Evolutionary conservation across 2,329 filamentous ascomycete genomes (phyloP).

Genomic region (Aaosphaeria pasadenensis): DNA sequence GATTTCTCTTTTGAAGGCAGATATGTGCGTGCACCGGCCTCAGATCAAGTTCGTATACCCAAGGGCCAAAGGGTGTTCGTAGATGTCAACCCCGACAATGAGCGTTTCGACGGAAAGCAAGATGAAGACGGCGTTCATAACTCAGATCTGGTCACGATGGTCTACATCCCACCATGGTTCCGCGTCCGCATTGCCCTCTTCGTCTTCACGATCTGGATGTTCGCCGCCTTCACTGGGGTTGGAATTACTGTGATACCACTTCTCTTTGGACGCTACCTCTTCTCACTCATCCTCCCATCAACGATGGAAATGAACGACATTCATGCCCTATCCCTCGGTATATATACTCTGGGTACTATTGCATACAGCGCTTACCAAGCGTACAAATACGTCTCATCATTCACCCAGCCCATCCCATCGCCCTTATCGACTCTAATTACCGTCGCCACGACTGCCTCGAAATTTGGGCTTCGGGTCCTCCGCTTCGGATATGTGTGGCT

Average conservation of each 20-base stretch:
- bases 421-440: constrained; percentile 28
- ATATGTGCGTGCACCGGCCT: constrained; percentile 90
- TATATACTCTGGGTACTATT: constrained; percentile 72
- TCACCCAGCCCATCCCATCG: constrained; percentile 23
- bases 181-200: constrained; percentile 76
- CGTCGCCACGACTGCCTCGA: constrained; percentile 22
- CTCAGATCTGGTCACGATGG: constrained; percentile 50
- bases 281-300: constrained; percentile 68
- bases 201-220: constrained; percentile 87
- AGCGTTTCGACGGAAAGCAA: constrained; percentile 57
- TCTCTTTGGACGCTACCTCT: constrained; percentile 76
- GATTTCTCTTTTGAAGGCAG: constrained; percentile 67
- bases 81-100: constrained; percentile 66
- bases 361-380: constrained; percentile 54
- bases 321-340: constrained; percentile 89
- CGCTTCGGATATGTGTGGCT: constrained; percentile 71
- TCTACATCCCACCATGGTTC: constrained; percentile 81
- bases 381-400: constrained; percentile 46
- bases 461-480: constrained; percentile 35
- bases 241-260: constrained; percentile 81
- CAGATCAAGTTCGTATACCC: constrained; percentile 90
- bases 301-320: constrained; percentile 77
- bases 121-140: constrained; percentile 39
- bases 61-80: constrained; percentile 81
- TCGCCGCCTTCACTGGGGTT: constrained; percentile 84